phyloP scores from a whole-genome alignment of 2,329 filamentous ascomycete genomes.

The Diaporthe humulicola region DNA sequence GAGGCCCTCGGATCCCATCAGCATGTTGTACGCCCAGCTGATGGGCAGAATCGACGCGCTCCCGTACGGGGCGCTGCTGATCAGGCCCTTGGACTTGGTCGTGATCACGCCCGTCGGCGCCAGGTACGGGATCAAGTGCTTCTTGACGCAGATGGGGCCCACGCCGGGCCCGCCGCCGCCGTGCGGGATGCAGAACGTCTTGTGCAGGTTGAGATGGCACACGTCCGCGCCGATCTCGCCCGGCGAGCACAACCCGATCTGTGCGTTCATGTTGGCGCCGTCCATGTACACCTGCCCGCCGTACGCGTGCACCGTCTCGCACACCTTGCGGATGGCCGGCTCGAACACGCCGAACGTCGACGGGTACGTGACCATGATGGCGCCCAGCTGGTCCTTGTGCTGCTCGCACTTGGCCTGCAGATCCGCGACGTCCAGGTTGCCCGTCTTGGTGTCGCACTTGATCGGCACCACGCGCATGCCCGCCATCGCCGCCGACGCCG shows the following conservation, averaged over 20 bases:
- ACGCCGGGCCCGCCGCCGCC: conserved; percentile 95
- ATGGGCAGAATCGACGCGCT: conserved; percentile 94
- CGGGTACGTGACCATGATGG: conserved; percentile 97
- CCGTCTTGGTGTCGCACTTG: conserved; percentile 89
- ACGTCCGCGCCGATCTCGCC: conserved; percentile 97
- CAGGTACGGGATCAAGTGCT: conserved; percentile 82
- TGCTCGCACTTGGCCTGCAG: conserved; percentile 90
- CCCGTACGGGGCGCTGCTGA: conserved; percentile 87
- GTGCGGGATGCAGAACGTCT: conserved; percentile 98
- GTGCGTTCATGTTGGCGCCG: conserved; percentile 98
- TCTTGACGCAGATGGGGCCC: conserved; percentile 91
- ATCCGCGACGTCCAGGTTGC: conserved; percentile 90
- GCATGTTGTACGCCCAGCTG: conserved; percentile 93
- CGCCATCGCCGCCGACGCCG: conserved; percentile 94
- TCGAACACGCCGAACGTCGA: conserved; percentile 97
- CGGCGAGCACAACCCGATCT: conserved; percentile 94
- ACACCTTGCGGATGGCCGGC: conserved; percentile 87
- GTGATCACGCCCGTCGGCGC: conserved; percentile 63
- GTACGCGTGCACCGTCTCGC: conserved; percentile 85
- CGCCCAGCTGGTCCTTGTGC: conserved; percentile 85
- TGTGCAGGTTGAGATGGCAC: conserved; percentile 97
- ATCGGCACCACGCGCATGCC: conserved; percentile 94
- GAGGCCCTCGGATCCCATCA: conserved; percentile 89
- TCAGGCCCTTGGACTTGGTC: conserved; percentile 66
- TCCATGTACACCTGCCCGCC: conserved; percentile 99